phyloP scores from a whole-genome alignment of 148 eudicot genomes.

The Rhododendron griersonianum region DNA sequence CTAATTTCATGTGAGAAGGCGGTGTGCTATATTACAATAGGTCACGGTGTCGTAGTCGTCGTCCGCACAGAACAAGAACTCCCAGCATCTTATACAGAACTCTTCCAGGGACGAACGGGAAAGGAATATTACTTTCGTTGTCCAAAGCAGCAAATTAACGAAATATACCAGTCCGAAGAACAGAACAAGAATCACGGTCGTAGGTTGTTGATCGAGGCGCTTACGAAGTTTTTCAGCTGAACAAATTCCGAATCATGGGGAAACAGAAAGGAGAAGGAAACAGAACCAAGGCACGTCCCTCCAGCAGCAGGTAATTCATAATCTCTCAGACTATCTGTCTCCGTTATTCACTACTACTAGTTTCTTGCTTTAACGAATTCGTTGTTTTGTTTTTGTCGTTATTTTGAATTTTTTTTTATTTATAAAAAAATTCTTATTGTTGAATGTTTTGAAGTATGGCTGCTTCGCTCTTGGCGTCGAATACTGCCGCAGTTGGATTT shows the following conservation, averaged over 20 bases:
- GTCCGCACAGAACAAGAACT: not conserved
- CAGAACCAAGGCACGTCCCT: slow-evolving; percentile 88
- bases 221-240: not conserved
- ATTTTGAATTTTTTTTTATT: not conserved
- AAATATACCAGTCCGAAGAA: not conserved
- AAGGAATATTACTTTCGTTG: not conserved
- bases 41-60: not conserved
- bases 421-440: no score
- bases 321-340: not conserved
- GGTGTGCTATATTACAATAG: not conserved
- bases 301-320: slow-evolving; percentile 72
- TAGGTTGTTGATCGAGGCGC: not conserved
- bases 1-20: not conserved
- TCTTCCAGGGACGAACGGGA: not conserved
- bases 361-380: not conserved
- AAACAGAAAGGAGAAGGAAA: slow-evolving; percentile 78
- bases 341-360: not conserved
- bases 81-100: not conserved
- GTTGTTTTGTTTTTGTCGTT: not conserved
- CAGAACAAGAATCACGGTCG: not conserved
- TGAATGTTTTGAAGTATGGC: slow-evolving; percentile 45
- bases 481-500: slow-evolving; percentile 65
- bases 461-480: slow-evolving; percentile 75
- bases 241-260: slow-evolving; percentile 45
- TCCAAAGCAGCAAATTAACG: not conserved